These are phyloP conservation scores for Cyberlindnera samutprakarnensis DNA, from an alignment of 805 yeast genomes.

Conservation along the genomic window DNA sequence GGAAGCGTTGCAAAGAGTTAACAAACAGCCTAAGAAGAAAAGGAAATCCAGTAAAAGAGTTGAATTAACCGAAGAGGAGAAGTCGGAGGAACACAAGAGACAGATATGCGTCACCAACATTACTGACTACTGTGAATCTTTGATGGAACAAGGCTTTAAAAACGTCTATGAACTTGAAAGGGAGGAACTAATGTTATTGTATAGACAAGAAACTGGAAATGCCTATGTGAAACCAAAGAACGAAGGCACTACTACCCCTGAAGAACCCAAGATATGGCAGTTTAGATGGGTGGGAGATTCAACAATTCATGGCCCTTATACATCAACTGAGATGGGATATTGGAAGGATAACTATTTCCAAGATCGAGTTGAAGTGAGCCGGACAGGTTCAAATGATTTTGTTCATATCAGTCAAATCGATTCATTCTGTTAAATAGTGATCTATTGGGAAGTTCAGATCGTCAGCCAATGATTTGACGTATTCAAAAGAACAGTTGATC, in stretches of 20 bases:
- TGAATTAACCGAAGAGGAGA: conserved; percentile 10
- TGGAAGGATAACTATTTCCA: conserved; percentile 46
- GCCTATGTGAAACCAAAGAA: conserved; percentile 22
- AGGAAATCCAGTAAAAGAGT: conserved; percentile 13
- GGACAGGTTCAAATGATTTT: conserved; percentile 14
- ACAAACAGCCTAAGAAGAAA: conserved; percentile 13
- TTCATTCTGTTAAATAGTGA: conserved; percentile 42
- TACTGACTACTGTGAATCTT: conserved; percentile 41
- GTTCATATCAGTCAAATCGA: conserved; percentile 3
- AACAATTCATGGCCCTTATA: conserved; percentile 44
- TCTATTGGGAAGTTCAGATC: conserved; percentile 62
- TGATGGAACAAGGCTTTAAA: conserved; percentile 33
- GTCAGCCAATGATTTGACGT: conserved; percentile 49
- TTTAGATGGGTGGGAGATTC: conserved; percentile 38
- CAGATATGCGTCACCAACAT: conserved; percentile 28
- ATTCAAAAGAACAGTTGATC: conserved; percentile 65
- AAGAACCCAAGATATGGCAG: conserved; percentile 34
- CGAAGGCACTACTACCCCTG: conserved; percentile 1
- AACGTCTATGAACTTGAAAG: conserved; percentile 46
- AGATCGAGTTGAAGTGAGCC: conserved; percentile 34
- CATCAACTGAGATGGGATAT: conserved; percentile 37
- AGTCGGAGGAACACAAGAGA: conserved; percentile 12
- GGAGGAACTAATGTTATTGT: conserved; percentile 47
- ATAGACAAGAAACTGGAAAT: conserved; percentile 35
- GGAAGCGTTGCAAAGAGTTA: conserved; percentile 43